phyloP scores from a whole-genome alignment of 148 eudicot genomes.

The Pouteria glomerata region DNA sequence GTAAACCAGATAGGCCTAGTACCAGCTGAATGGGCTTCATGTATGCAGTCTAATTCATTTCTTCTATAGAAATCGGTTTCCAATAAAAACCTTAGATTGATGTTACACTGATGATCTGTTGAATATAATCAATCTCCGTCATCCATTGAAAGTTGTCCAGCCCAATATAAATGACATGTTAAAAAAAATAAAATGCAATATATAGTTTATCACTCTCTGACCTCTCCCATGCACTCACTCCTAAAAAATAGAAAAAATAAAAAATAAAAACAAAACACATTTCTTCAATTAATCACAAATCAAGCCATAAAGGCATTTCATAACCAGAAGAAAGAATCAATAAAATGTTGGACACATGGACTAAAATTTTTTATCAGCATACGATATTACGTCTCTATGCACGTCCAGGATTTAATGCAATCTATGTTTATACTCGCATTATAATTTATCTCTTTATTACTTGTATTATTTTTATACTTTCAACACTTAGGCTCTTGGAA shows the following conservation, averaged over 20 bases:
- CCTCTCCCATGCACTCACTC: too few species aligned
- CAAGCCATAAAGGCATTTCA: neutral
- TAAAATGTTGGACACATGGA: neutral
- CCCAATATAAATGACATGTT: neutral
- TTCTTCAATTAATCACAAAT: neutral
- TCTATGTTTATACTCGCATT: neutral
- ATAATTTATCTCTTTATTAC: too few species aligned
- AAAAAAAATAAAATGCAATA: neutral
- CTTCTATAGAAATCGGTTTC: neutral
- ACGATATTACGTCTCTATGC: neutral
- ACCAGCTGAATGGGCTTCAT: neutral
- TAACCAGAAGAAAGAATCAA: neutral
- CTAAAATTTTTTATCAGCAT: neutral
- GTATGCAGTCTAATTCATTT: neutral
- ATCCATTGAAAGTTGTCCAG: neutral
- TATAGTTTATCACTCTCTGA: too few species aligned
- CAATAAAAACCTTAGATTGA: neutral
- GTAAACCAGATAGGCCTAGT: neutral
- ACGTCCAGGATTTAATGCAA: neutral
- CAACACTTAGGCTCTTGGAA: too few species aligned
- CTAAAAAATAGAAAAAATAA: too few species aligned
- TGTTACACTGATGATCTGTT: neutral
- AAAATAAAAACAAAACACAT: too few species aligned
- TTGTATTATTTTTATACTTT: too few species aligned
- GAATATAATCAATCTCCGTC: neutral